Base-by-base conservation (phyloP, 768 basidiomycete species). In the Dictyophora rubrovolvata region DNA sequence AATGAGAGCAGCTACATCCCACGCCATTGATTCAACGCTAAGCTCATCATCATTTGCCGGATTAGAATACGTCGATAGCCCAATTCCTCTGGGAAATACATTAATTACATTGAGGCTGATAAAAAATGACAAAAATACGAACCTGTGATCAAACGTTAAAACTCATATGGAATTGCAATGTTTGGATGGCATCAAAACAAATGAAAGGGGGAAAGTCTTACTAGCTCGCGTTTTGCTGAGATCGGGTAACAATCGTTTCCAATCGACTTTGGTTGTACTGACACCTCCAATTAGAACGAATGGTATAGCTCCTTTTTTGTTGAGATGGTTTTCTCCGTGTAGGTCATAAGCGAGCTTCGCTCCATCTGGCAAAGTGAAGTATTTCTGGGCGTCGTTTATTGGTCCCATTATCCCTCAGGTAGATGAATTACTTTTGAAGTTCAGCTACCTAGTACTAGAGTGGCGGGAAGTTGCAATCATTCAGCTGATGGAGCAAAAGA, bases 71-170 rank as follows among this genome's bases (percentile, higher is more conserved):
- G 67, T 67, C 0, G 79, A 80, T 53, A 75, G 69, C 10, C 78
- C 77, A 63, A 79, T 78, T 5, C 79, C 79, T 61, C 77, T 76
- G 54, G 17, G 54, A n/a, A n/a, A 28, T 12, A 48, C 17, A 14
- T 20, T 7, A n/a, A 34, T 20, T 54, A 35, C 4, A 48, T 48
- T 48, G 9, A n/a, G 2, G 28, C 4, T 28, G 28, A 28, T 28
- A 28, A 28, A 28, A 28, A 2, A 7, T 3, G 7, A 7, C 2
- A 28, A 28, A 28, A 28, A 28, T 28, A 3, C 28, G 28, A 28
- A 68, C 71, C 73, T 69, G 61, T 77, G 76, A 61, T 79, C 77
- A 65, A 72, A 78, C 10, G 76, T 60, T 20, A 78, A 64, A n/a
- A 78, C 77, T 79, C 23, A n/a, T 28, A 18, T n/a, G 16, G 51